A percentile compares a stretch with the other conserved stretches of the same genome.
Conservation (phyloP, 106 monocot genomes). For the Agapanthus africanus region DNA sequence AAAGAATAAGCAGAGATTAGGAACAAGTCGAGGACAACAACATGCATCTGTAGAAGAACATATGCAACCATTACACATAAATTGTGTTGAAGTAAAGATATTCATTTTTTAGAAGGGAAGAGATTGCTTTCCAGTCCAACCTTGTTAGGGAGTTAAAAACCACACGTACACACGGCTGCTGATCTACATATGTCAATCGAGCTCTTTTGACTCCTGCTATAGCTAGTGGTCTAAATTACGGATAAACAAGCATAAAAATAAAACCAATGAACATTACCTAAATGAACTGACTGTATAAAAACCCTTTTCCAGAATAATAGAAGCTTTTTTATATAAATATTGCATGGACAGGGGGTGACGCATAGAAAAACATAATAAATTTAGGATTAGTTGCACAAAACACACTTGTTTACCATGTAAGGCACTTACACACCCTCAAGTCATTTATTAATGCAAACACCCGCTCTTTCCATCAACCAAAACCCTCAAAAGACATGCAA, state of each 20-base stretch:
- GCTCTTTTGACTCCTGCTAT: conserved; percentile 64
- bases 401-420: too few relatives aligned
- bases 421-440: too few relatives aligned
- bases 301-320: background rate
- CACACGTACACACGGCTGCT: conserved; percentile 74
- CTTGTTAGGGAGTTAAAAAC: conserved; percentile 70
- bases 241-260: conserved; percentile 17
- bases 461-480: too few relatives aligned
- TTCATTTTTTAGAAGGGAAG: conserved; percentile 8
- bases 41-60: background rate
- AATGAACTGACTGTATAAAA: background rate
- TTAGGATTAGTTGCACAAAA: background rate
- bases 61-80: background rate
- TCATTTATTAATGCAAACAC: too few relatives aligned
- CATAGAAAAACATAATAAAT: background rate
- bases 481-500: too few relatives aligned
- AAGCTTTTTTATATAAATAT: background rate
- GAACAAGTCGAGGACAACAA: background rate
- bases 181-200: conserved; percentile 42
- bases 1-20: background rate
- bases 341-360: background rate
- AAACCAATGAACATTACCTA: background rate
- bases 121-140: conserved; percentile 26
- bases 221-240: conserved; percentile 40
- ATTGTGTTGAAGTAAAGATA: background rate